These are phyloP conservation scores for Termitomyces sp. DNA, from an alignment of 768 basidiomycete species.

Conservation along the genomic window DNA sequence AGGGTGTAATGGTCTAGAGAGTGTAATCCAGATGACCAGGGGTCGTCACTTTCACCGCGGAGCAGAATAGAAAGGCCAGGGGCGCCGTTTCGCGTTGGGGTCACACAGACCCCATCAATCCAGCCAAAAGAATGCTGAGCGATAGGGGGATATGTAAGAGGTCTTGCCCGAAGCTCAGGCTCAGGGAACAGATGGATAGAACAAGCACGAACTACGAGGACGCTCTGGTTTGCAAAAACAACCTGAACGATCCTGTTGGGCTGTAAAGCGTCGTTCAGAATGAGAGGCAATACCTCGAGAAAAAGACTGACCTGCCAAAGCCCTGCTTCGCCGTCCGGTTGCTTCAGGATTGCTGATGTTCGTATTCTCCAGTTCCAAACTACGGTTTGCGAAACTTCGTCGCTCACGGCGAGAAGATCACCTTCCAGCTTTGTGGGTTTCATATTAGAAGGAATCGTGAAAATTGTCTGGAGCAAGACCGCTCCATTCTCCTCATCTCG, in stretches of 20 bases:
- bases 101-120: conserved; percentile 57
- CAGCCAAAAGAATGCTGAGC: conserved; percentile 59
- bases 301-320: conserved; percentile 27
- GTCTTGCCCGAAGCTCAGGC: conserved; percentile 31
- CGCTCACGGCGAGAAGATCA: conserved; percentile 50
- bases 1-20: conserved; percentile 53
- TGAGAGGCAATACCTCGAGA: background rate
- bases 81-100: conserved; percentile 14
- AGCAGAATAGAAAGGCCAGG: conserved; percentile 46
- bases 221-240: conserved; percentile 38
- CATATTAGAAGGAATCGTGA: conserved; percentile 35
- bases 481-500: conserved; percentile 1
- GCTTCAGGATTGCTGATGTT: conserved; percentile 43
- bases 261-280: conserved; percentile 19
- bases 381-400: conserved; percentile 47
- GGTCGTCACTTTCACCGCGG: conserved; percentile 56
- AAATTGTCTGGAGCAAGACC: conserved; percentile 26
- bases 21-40: conserved; percentile 49
- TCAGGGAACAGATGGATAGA: conserved; percentile 54
- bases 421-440: conserved; percentile 48
- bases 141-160: conserved; percentile 29
- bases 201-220: conserved; percentile 58
- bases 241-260: conserved; percentile 53
- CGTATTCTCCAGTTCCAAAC: conserved; percentile 53
- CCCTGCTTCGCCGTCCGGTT: conserved; percentile 25